phyloP scores from a whole-genome alignment of 805 yeast species.

The Saccharomycodes ludwigii region DNA sequence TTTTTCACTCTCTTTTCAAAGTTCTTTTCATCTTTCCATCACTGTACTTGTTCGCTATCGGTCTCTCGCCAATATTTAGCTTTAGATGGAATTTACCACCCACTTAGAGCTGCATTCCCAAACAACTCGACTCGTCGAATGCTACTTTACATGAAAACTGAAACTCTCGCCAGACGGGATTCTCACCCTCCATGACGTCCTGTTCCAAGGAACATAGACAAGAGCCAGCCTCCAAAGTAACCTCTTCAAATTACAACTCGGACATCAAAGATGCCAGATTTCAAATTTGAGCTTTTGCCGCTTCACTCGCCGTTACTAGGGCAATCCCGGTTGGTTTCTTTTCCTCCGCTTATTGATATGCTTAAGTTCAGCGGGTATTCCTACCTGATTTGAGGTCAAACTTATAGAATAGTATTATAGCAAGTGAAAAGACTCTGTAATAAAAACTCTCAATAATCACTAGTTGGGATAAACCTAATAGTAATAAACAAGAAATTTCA shows the following conservation, averaged over 20 bases:
- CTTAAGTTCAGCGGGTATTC: slow-evolving; percentile 34
- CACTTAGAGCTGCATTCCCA: slow-evolving; percentile 31
- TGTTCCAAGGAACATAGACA: slow-evolving; percentile 28
- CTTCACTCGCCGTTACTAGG: slow-evolving; percentile 33
- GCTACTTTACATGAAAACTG: slow-evolving; percentile 22
- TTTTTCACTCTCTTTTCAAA: slow-evolving; percentile 33
- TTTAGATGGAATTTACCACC: slow-evolving; percentile 28
- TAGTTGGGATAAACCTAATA: slow-evolving; percentile 22
- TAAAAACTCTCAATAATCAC: slow-evolving; percentile 29
- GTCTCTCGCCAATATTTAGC: slow-evolving; percentile 36
- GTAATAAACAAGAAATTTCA: slow-evolving; percentile 28
- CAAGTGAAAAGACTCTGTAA: too few species aligned
- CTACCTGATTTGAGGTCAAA: slow-evolving; percentile 29
- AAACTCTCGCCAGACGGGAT: slow-evolving; percentile 26
- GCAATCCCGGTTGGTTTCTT: slow-evolving; percentile 35
- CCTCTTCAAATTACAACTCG: slow-evolving; percentile 30
- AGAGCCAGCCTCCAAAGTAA: slow-evolving; percentile 21
- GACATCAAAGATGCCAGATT: slow-evolving; percentile 28
- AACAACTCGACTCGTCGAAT: slow-evolving; percentile 18
- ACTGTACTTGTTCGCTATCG: slow-evolving; percentile 36
- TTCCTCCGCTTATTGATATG: slow-evolving; percentile 35
- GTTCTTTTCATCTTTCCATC: slow-evolving; percentile 35
- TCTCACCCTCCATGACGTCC: slow-evolving; percentile 33
- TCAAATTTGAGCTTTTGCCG: slow-evolving; percentile 30
- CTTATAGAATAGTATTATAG: slow-evolving; percentile 16